A percentile compares a stretch with the other conserved stretches of the same genome.
phyloP scores from a whole-genome alignment of 768 basidiomycete genomes.

The Lactifluus subvellereus region DNA sequence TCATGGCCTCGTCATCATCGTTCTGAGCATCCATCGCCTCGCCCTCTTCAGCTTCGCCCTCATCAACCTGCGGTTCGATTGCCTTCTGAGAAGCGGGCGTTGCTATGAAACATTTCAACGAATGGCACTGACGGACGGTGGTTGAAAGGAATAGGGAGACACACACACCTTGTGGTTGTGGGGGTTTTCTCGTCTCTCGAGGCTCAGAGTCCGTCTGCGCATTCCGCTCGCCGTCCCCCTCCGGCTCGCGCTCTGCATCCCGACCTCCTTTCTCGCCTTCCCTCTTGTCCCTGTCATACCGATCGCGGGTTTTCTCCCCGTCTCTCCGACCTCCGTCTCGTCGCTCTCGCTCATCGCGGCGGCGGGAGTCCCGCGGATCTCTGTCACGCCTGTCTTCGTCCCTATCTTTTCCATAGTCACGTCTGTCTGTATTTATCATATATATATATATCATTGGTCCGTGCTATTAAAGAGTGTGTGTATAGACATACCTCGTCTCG shows the following conservation, averaged over 20 bases:
- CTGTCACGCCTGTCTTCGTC: slow-evolving; percentile 24
- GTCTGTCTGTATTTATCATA: slow-evolving; percentile 9
- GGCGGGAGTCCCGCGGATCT: slow-evolving; percentile 17
- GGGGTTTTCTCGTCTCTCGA: slow-evolving; percentile 18
- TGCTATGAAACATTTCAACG: neutral
- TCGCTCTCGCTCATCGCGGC: slow-evolving; percentile 25
- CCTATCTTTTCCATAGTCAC: slow-evolving; percentile 19
- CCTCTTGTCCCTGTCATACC: slow-evolving; percentile 26
- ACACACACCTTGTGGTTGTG: slow-evolving; percentile 11
- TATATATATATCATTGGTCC: neutral
- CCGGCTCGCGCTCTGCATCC: slow-evolving; percentile 34
- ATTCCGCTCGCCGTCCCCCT: slow-evolving; percentile 36
- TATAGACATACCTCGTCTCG: slow-evolving; percentile 21
- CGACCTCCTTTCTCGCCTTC: slow-evolving; percentile 42
- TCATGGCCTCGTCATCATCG: slow-evolving; percentile 76
- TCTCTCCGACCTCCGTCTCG: slow-evolving; percentile 21
- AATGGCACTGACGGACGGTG: neutral
- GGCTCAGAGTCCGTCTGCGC: slow-evolving; percentile 28
- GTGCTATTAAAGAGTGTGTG: neutral
- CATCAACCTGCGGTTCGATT: slow-evolving; percentile 4
- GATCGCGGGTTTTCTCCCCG: slow-evolving; percentile 25
- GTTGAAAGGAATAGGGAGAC: neutral
- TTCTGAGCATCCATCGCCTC: slow-evolving; percentile 48
- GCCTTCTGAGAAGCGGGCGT: neutral
- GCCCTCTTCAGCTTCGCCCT: slow-evolving; percentile 46